Percentiles rank a stretch among this genome's conserved stretches.
Evolutionary conservation across 1,139 yeast genomes (phyloP).

Genomic region (Pichia sp.): DNA sequence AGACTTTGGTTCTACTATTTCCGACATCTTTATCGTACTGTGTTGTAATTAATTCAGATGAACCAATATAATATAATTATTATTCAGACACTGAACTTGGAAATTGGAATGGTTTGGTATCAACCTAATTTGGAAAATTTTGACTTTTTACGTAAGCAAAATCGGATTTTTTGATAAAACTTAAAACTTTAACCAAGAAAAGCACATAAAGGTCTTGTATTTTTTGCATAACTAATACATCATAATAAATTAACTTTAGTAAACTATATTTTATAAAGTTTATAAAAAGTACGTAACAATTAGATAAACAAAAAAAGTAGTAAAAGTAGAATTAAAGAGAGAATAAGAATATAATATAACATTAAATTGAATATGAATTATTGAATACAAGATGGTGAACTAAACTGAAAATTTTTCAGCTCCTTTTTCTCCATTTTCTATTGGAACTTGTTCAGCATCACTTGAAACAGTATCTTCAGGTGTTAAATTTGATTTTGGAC

Average conservation of each 20-base stretch:
- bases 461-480: conserved; percentile 14
- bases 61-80: background rate
- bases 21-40: background rate
- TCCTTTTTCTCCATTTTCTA: conserved; percentile 14
- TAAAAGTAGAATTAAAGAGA: background rate
- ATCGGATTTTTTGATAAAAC: no score
- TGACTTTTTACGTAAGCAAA: no score
- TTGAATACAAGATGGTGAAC: background rate
- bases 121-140: no score
- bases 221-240: no score
- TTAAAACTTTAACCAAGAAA: no score
- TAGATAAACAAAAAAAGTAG: background rate
- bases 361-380: background rate
- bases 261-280: background rate
- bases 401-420: conserved; percentile 11
- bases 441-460: conserved; percentile 11
- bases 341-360: background rate
- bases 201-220: no score
- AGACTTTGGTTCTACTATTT: conserved; percentile 35
- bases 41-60: background rate
- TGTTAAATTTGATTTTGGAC: conserved; percentile 40
- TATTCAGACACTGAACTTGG: background rate
- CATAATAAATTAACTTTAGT: no score
- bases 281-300: background rate
- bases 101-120: no score